Conservation (phyloP, 2,329 filamentous ascomycete species). For the Cladophialophora exuberans region DNA sequence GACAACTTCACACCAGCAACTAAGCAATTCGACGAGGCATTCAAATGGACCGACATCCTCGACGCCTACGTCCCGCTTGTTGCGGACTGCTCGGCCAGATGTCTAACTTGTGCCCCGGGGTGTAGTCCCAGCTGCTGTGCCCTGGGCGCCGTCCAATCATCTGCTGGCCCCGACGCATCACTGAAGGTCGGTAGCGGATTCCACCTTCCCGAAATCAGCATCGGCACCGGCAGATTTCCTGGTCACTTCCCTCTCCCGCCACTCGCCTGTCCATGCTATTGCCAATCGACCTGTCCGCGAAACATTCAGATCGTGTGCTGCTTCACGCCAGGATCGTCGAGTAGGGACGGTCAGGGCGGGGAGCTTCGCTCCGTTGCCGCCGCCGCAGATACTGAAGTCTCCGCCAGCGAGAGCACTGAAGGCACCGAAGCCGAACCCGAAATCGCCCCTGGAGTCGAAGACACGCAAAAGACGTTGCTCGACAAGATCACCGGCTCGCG, state of each 20-base stretch:
- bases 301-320: constrained; percentile 18
- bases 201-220: too few species aligned
- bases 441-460: neutral
- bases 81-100: constrained; percentile 11
- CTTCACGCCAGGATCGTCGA: constrained; percentile 4
- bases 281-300: constrained; percentile 10
- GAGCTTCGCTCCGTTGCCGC: too few species aligned
- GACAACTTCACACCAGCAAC: neutral
- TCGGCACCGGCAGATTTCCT: too few species aligned
- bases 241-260: constrained; percentile 8
- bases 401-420: neutral
- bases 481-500: too few species aligned
- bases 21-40: constrained; percentile 5
- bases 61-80: neutral
- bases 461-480: neutral
- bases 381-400: neutral
- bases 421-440: neutral
- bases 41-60: constrained; percentile 25
- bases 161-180: too few species aligned
- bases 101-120: constrained; percentile 17
- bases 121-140: constrained; percentile 23
- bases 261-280: constrained; percentile 22
- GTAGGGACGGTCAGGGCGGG: neutral
- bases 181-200: too few species aligned
- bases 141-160: too few species aligned